Evolutionary conservation across 1,139 yeast species (phyloP).

Genomic region (Pichia cactophila): DNA sequence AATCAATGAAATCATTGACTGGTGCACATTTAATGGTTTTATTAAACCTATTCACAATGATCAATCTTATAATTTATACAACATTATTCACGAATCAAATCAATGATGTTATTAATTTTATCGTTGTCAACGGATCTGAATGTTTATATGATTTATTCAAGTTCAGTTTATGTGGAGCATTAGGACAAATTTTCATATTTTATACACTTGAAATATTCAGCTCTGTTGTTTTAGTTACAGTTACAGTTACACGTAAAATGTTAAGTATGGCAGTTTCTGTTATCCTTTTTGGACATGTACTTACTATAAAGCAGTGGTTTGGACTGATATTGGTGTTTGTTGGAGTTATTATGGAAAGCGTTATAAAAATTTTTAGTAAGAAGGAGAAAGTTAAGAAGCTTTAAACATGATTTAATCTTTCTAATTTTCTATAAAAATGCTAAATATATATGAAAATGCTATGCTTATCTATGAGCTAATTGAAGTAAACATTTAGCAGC

Average conservation of each 20-base stretch:
- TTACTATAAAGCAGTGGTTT: conserved; percentile 59
- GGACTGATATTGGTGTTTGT: conserved; percentile 77
- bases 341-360: conserved; percentile 70
- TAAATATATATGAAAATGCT: background rate
- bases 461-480: conserved; percentile 28
- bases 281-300: conserved; percentile 69
- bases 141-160: conserved; percentile 52
- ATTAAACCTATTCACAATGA: conserved; percentile 46
- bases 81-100: conserved; percentile 45
- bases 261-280: conserved; percentile 88
- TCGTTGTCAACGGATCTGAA: conserved; percentile 35
- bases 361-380: conserved; percentile 30
- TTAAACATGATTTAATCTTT: background rate
- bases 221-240: conserved; percentile 77
- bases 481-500: conserved; percentile 41
- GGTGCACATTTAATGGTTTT: conserved; percentile 89
- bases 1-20: conserved; percentile 29
- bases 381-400: conserved; percentile 7
- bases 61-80: conserved; percentile 36
- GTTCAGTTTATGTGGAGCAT: conserved; percentile 76
- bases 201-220: conserved; percentile 77
- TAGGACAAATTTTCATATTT: conserved; percentile 91
- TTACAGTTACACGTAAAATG: conserved; percentile 95
- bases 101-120: conserved; percentile 40
- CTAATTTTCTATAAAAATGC: background rate